Evolutionary conservation across 2,329 filamentous ascomycete genomes (phyloP), one percentile per base, ranked within the genome.

Genomic region (Penicillium carneum): DNA sequence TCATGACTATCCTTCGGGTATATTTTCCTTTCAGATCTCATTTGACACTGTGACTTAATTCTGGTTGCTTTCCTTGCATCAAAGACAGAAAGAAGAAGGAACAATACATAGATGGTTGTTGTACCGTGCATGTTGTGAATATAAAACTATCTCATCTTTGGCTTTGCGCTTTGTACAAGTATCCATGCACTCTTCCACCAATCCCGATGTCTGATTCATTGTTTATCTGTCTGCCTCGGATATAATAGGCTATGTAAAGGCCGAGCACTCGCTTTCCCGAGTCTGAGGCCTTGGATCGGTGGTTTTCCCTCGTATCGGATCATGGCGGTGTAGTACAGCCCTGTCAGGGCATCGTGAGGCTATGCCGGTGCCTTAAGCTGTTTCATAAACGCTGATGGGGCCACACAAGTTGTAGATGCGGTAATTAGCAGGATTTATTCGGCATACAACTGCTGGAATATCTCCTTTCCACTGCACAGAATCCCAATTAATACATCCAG

Each of bases 221-320:
- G 23, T 11, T 34, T 45, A 23, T 14, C 29, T 50, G 4, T 33
- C 10, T 38, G 20, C 4, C 18, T 12, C 9, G 26, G 31, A 29
- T 26, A 38, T 14, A 50, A 41, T 11, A 31, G 23, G 50, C 41
- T 59, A 41, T 48, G 55, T 65, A 61, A 47, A 16, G 23, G 48
- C 50, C 29, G 57, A 51, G 57, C 47, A 61, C 57, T 62, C 31
- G 53, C 46, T 48, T 33, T 54, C 12, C 39, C 55, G 47, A 43
- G 57, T 47, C 54, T 57, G 39, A 57, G 57, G 52, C 51, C 43
- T 60, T 36, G 16, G 26, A n/a, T 41, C 16, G 29, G 36, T 65
- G 53, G 59, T 65, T 67, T 68, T 66, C 66, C 66, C 65, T 60
- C 66, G 63, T 69, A 69, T 69, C 65, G 64, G 58, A 59, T 50